Conservation (phyloP, 2,329 filamentous ascomycete genomes). For the Colletotrichum coccodes region DNA sequence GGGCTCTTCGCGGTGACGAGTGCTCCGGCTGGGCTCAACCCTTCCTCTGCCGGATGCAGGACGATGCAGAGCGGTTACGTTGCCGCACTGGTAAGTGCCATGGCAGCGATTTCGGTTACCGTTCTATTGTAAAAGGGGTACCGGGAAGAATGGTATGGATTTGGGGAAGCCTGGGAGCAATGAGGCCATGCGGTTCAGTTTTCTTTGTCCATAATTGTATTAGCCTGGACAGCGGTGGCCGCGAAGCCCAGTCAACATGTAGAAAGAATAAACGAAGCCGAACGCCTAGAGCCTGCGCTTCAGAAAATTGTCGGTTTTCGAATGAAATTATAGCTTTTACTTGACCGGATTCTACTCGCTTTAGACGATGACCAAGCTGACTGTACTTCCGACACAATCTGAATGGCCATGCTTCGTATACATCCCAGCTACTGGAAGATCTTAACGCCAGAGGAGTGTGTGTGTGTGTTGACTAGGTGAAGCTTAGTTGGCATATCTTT, state of each 20-base stretch:
- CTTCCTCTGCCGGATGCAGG: conserved; percentile 1
- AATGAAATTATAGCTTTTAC: too few relatives aligned
- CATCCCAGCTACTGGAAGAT: too few relatives aligned
- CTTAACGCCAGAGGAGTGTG: too few relatives aligned
- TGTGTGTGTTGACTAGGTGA: too few relatives aligned
- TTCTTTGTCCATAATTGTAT: conserved; percentile 2
- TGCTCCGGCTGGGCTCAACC: background rate
- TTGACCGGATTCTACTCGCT: too few relatives aligned
- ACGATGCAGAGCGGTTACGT: background rate
- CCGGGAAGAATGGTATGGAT: background rate
- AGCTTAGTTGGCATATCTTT: too few relatives aligned
- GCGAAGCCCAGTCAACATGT: background rate
- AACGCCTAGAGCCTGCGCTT: background rate
- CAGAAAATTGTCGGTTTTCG: background rate
- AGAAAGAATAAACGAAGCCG: too few relatives aligned
- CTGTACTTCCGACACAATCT: too few relatives aligned
- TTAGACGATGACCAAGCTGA: too few relatives aligned
- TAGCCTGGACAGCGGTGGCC: background rate
- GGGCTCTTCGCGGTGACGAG: conserved; percentile 23
- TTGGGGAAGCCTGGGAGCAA: background rate
- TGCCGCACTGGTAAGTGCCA: background rate
- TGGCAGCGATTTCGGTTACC: background rate
- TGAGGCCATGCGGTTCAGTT: background rate
- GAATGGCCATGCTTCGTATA: too few relatives aligned
- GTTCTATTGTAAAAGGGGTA: background rate